phyloP scores from a whole-genome alignment of 257 asterid genomes.

The Ajuga chamaepitys region DNA sequence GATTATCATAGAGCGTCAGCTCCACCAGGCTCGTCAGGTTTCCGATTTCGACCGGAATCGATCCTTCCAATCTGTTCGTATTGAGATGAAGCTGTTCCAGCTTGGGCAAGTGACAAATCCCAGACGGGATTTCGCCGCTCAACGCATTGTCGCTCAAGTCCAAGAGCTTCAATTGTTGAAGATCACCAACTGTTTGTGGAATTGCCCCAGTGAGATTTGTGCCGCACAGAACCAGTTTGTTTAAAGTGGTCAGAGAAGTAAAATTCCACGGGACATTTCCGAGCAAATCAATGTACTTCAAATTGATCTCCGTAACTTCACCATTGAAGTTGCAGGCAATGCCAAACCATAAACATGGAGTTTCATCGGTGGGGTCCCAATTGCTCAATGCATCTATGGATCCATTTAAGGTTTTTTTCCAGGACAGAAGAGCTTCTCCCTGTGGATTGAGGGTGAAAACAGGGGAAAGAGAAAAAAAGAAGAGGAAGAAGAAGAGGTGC shows the following conservation, averaged over 20 bases:
- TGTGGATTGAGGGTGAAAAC: slow-evolving; percentile 37
- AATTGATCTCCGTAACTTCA: slow-evolving; percentile 41
- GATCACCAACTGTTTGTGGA: slow-evolving; percentile 39
- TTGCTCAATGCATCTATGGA: slow-evolving; percentile 31
- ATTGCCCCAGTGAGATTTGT: slow-evolving; percentile 53
- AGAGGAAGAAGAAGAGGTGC: slow-evolving; percentile 21
- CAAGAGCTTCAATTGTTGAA: slow-evolving; percentile 31
- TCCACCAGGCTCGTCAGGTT: slow-evolving; percentile 33
- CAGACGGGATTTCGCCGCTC: slow-evolving; percentile 51
- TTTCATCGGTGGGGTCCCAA: slow-evolving; percentile 44
- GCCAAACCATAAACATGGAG: slow-evolving; percentile 40
- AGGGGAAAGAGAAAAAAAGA: slow-evolving; percentile 9
- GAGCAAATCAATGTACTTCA: slow-evolving; percentile 49
- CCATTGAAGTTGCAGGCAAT: slow-evolving; percentile 42
- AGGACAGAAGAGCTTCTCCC: slow-evolving; percentile 51
- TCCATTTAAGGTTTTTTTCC: slow-evolving; percentile 54
- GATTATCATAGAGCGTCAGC: slow-evolving; percentile 53
- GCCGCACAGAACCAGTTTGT: slow-evolving; percentile 42
- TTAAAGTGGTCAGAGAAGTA: slow-evolving; percentile 30
- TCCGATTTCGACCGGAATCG: slow-evolving; percentile 47
- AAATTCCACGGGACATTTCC: slow-evolving; percentile 48
- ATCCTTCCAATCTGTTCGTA: slow-evolving; percentile 46
- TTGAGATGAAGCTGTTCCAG: slow-evolving; percentile 45
- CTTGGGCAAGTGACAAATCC: slow-evolving; percentile 31
- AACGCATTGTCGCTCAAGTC: slow-evolving; percentile 62